Base-by-base conservation (phyloP, 2,329 filamentous ascomycete genomes). In the Cladosporium halotolerans region DNA sequence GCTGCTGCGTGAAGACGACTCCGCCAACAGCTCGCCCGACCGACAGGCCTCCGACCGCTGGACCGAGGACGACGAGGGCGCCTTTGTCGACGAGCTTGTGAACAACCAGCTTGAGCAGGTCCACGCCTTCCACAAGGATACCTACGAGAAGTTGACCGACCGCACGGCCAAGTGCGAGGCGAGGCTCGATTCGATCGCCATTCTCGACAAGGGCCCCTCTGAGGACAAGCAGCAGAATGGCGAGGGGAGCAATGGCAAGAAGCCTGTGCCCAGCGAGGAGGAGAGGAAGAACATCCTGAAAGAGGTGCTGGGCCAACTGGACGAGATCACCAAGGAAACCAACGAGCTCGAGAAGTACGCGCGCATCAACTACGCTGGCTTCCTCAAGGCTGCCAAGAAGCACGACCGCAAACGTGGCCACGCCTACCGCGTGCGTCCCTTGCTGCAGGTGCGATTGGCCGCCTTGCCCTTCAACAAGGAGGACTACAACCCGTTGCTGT, bases 381-480 rank as follows among this genome's bases (percentile, higher is more conserved):
- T 97, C 72, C 80, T 96, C 67, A 99, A 99, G 78, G 95, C 95
- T 45, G 90, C 90, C 53, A 99, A 99, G 83, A 99, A 99, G 75
- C 93, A 99, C 73, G 93, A 99, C 72, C 88, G 93, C 61, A 95
- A 92, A 74, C 82, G 92, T 60, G 91, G 91, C 53, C 80, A 84
- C 60, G 80, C 84, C 50, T 97, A 97, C 76, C 89, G 86, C 69
- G 87, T 97, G 61, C 84, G 89, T 19, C 91, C 93, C 28, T 84
- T 97, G 76, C 84, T 97, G 72, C 88, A 96, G 73, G 86, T 96
- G 63, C 87, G 88, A 63, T 74, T 99, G 64, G 83, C 88, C n/a
- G 83, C 89, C 60, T 79, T 91, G 57, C 90, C 92, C 10, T 95
- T 99, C 78, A 96, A 97, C 73, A 92, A 89, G 55, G 93, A 97